Base-by-base conservation (phyloP, 1,284 basidiomycete genomes). In the Leccinum laetum region DNA sequence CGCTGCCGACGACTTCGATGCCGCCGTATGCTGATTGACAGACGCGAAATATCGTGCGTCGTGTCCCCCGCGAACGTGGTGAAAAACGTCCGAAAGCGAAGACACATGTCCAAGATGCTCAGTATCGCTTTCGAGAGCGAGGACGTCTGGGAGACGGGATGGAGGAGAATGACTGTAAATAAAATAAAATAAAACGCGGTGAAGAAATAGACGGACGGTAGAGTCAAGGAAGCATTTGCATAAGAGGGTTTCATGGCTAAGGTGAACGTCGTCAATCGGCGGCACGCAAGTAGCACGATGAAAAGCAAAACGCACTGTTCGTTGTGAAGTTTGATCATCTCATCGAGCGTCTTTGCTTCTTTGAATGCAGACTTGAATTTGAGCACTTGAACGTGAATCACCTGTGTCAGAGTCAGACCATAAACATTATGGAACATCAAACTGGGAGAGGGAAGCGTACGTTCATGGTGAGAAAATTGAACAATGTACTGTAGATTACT, bases 401-500 rank as follows among this genome's bases (percentile, higher is more conserved):
- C 90, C 91, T 93, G 66, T n/a, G 37, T 53, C 68, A 52, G 44
- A 63, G 52, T 66, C 10, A 58, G 26, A 24, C 16, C 39, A 10
- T 37, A 6, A 29, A 21, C 24, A 37, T 1, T 2, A 1, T 41
- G n/a, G 32, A 21, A 49, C 32, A 49, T 18, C 26, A 3, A 26
- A 55, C n/a, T 3, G 37, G 37, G 18, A 16, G 7, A 37, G 7
- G 29, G 29, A 21, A 24, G 70, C 87, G 66, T 65, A 93, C 92
- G 73, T 92, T 84, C 32, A 88, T 91, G 52, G 86, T 88, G 52
- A 95, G 75, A 76, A 93, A 94, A 69, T 87, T 86, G 69, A 90
- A 80, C 13, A 94, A 70, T 0, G 86, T 87, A 69, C 93, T 95
- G 69, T 8, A 44, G 18, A 60, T 52, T 49, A 64, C 11, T 16